Conservation (phyloP, 1,284 basidiomycete species). For the Fomitopsis palustris region DNA sequence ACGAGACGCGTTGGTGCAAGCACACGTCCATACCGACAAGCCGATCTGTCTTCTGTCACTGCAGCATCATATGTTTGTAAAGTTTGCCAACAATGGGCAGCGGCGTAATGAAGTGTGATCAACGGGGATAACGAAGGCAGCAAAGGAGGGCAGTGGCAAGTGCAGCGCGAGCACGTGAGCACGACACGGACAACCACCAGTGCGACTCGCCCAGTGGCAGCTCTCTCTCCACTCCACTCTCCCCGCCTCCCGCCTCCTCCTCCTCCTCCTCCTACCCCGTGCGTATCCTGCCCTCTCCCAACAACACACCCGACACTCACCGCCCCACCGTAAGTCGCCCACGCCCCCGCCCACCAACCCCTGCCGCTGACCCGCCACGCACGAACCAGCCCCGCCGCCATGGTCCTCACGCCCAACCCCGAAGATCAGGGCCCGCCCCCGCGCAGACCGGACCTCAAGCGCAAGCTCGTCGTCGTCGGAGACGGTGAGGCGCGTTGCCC, state of each 20-base stretch:
- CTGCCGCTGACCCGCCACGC: background rate
- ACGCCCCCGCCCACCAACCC: background rate
- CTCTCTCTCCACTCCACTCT: background rate
- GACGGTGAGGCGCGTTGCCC: constrained; percentile 56
- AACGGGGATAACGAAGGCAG: too few species aligned
- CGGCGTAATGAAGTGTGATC: too few species aligned
- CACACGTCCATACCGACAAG: too few species aligned
- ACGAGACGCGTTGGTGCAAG: too few species aligned
- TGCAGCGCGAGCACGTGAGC: background rate
- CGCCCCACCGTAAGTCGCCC: background rate
- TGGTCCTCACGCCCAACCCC: background rate
- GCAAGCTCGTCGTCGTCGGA: constrained; percentile 88
- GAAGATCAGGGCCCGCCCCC: constrained; percentile 17
- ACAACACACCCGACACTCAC: background rate
- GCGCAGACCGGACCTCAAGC: constrained; percentile 76
- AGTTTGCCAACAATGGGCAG: too few species aligned
- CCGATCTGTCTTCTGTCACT: too few species aligned
- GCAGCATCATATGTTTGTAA: too few species aligned
- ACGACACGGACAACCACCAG: background rate
- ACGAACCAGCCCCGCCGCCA: background rate
- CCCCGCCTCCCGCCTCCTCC: background rate
- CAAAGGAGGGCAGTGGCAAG: too few species aligned
- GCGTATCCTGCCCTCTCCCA: background rate
- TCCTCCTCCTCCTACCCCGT: background rate
- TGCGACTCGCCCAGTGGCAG: background rate